Evolutionary conservation across 345 rosid genomes (phyloP).

Genomic region (Eucalyptus brandiana): DNA sequence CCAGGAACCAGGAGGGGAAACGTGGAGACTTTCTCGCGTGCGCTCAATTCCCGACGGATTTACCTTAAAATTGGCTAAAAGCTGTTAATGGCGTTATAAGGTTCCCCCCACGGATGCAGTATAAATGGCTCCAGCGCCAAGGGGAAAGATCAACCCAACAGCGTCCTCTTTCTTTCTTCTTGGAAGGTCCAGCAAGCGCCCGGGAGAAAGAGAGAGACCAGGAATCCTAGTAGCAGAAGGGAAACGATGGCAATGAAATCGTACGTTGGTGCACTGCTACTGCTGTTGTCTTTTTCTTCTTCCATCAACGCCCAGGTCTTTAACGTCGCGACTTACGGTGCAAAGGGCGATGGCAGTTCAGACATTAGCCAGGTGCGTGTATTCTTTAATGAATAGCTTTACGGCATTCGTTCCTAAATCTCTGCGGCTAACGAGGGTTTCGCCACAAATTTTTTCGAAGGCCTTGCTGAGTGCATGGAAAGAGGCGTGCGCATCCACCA

Average conservation of each 20-base stretch:
- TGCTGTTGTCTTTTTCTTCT: neutral
- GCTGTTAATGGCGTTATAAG: neutral
- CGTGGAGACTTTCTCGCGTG: neutral
- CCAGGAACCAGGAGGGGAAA: neutral
- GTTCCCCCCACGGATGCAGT: neutral
- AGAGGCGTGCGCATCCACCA: slow-evolving; percentile 28
- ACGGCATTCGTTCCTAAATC: neutral
- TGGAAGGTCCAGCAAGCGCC: neutral
- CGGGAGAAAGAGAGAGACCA: neutral
- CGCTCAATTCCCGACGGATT: neutral
- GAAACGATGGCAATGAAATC: neutral
- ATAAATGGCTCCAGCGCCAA: neutral
- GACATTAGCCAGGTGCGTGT: neutral
- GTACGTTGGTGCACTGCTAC: neutral
- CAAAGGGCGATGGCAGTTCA: neutral
- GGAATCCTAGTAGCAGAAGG: neutral
- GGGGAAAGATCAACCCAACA: neutral
- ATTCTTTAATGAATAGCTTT: neutral
- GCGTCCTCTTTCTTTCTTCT: neutral
- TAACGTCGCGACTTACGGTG: neutral
- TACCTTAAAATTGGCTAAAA: neutral
- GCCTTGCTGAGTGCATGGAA: slow-evolving; percentile 19
- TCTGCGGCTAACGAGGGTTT: neutral
- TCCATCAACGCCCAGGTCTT: neutral
- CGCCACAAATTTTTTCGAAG: neutral